Percentiles rank a stretch among this genome's conserved stretches.
phyloP scores from a whole-genome alignment of 306 rosid genomes.

The Pachyrhizus erosus region DNA sequence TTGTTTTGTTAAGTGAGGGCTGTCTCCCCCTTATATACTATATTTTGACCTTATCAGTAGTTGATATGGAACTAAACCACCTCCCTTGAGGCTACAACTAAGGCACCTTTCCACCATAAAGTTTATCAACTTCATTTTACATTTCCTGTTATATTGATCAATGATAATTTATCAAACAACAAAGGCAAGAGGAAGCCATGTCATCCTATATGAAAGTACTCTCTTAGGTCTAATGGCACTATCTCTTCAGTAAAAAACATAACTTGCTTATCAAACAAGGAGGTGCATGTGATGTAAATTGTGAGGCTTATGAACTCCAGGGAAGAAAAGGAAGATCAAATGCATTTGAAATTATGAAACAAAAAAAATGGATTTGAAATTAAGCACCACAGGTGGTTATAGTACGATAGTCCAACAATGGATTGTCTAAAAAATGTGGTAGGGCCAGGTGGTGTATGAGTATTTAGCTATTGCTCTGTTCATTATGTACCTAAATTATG shows the following conservation, averaged over 20 bases:
- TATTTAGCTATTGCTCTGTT: constrained; percentile 13
- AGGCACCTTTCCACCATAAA: no score
- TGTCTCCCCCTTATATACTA: no score
- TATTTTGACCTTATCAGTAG: no score
- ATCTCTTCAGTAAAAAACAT: background rate
- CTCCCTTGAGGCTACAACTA: no score
- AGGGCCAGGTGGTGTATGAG: background rate
- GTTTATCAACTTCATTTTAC: background rate
- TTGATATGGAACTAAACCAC: no score
- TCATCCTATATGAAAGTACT: background rate
- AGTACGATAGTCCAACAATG: background rate
- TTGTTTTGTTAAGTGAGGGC: no score
- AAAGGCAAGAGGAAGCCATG: background rate
- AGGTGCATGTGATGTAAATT: background rate
- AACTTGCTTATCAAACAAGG: background rate
- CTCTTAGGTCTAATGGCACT: background rate
- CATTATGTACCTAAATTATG: background rate
- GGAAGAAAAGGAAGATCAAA: constrained; percentile 24
- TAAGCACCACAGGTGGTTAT: background rate
- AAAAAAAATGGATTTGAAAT: background rate
- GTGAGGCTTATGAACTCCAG: background rate
- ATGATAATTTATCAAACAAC: background rate
- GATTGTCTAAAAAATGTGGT: background rate
- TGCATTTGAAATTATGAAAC: background rate
- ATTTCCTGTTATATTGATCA: background rate